Conservation (phyloP, 83 land plant genomes). For the Larix sibirica region DNA sequence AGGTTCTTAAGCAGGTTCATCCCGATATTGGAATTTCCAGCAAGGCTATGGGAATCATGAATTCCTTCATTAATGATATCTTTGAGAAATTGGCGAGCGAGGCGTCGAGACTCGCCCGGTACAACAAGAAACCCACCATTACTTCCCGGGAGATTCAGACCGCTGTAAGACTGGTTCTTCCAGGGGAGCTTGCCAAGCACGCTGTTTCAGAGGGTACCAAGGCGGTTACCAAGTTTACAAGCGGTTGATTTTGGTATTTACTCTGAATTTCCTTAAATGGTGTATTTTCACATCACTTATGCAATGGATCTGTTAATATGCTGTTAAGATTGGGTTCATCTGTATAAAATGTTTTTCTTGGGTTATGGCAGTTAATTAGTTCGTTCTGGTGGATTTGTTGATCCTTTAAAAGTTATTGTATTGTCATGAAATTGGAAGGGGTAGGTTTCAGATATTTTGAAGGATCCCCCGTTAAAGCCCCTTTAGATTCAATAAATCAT, state of each 20-base stretch:
- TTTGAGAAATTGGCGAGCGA: constrained; percentile 47
- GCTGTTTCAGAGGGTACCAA: constrained; percentile 23
- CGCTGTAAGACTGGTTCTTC: constrained; percentile 12
- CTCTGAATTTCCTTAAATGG: neutral
- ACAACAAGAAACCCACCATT: constrained; percentile 37
- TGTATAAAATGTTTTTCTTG: too few species aligned
- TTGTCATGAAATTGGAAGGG: too few species aligned
- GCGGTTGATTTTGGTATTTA: neutral
- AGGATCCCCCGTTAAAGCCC: too few species aligned
- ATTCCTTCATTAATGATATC: constrained; percentile 58
- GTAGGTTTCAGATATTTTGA: too few species aligned
- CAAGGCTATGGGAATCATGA: constrained; percentile 58
- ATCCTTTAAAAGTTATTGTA: too few species aligned
- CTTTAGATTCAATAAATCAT: too few species aligned
- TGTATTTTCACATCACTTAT: neutral
- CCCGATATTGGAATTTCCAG: constrained; percentile 55
- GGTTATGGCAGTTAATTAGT: too few species aligned
- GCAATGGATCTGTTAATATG: neutral
- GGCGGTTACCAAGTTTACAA: constrained; percentile 21
- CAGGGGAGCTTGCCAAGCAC: constrained; percentile 23
- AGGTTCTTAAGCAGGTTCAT: constrained; percentile 73
- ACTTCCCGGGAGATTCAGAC: constrained; percentile 41
- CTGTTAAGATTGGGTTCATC: too few species aligned
- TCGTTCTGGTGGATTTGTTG: too few species aligned
- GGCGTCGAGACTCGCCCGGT: constrained; percentile 22